Evolutionary conservation across 2,329 filamentous ascomycete species (phyloP).

Genomic region (Cytospora chrysosperma): DNA sequence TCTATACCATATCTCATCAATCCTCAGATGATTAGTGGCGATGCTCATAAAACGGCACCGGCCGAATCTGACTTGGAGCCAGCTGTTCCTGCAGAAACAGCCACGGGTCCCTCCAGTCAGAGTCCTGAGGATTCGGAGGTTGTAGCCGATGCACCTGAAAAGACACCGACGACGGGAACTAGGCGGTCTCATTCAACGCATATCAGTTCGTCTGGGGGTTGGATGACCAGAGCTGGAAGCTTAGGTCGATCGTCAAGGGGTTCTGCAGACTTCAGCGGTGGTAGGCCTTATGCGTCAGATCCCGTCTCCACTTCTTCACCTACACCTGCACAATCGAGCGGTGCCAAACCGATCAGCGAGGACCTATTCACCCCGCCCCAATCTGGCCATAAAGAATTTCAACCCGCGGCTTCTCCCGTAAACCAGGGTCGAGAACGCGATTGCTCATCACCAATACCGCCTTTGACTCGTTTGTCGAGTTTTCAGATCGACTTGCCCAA

Average conservation of each 20-base stretch:
- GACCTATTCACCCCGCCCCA: conserved; percentile 30
- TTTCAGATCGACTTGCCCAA: conserved; percentile 54
- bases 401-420: conserved; percentile 30
- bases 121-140: conserved; percentile 15
- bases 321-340: conserved; percentile 26
- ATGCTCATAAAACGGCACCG: conserved; percentile 12
- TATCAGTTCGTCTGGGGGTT: conserved; percentile 55
- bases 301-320: conserved; percentile 40
- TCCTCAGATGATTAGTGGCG: conserved; percentile 30
- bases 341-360: conserved; percentile 30
- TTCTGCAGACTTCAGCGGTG: conserved; percentile 41
- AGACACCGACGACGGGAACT: conserved; percentile 45
- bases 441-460: conserved; percentile 55
- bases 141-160: conserved; percentile 34
- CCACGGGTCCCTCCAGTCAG: conserved; percentile 11
- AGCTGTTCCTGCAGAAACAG: conserved; percentile 10
- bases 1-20: conserved; percentile 39
- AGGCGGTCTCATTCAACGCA: conserved; percentile 60
- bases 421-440: conserved; percentile 42
- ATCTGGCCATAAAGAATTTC: conserved; percentile 30
- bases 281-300: conserved; percentile 54
- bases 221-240: conserved; percentile 58
- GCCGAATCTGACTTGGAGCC: conserved; percentile 18
- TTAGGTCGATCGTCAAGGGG: conserved; percentile 55
- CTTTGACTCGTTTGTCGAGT: conserved; percentile 53